A percentile compares a stretch with the other conserved stretches of the same genome.
phyloP scores from a whole-genome alignment of 2,329 filamentous ascomycete genomes.

The Trichoderma citrinoviride region DNA sequence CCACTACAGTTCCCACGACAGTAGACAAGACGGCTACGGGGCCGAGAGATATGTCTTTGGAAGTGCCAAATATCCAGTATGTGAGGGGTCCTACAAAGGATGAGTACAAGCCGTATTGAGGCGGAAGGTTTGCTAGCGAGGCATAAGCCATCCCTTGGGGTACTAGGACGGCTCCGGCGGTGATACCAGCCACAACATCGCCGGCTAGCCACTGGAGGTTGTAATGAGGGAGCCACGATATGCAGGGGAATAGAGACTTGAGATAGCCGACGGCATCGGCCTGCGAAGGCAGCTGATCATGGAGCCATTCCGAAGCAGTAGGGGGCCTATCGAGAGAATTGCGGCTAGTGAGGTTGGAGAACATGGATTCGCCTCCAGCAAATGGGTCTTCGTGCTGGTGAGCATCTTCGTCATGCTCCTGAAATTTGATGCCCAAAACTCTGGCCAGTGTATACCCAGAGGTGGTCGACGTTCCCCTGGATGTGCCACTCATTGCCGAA shows the following conservation, averaged over 20 bases:
- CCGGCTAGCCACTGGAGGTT: conserved; percentile 86
- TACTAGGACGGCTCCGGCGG: conserved; percentile 70
- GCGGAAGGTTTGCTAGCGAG: conserved; percentile 71
- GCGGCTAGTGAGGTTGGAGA: conserved; percentile 70
- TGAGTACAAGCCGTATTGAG: conserved; percentile 78
- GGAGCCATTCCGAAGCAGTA: conserved; percentile 69
- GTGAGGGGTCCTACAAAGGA: conserved; percentile 94
- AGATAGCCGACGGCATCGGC: conserved; percentile 59
- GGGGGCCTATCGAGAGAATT: conserved; percentile 83
- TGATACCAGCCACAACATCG: conserved; percentile 75
- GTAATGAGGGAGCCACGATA: conserved; percentile 85
- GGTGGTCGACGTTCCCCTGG: conserved; percentile 46
- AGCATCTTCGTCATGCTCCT: conserved; percentile 47
- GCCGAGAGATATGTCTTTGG: conserved; percentile 97
- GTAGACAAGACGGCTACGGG: conserved; percentile 96
- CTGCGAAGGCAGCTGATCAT: conserved; percentile 58
- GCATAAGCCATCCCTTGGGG: conserved; percentile 97
- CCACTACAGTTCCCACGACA: conserved; percentile 78
- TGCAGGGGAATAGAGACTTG: conserved; percentile 77
- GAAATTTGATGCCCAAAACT: conserved; percentile 76
- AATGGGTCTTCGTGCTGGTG: conserved; percentile 51
- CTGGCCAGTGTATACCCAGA: conserved; percentile 74
- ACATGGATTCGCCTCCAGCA: conserved; percentile 74
- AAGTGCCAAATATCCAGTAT: conserved; percentile 98
- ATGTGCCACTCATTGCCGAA: conserved; percentile 35